Conservation (phyloP, 164 flowering plant genomes). For the Sextonia rubra region DNA sequence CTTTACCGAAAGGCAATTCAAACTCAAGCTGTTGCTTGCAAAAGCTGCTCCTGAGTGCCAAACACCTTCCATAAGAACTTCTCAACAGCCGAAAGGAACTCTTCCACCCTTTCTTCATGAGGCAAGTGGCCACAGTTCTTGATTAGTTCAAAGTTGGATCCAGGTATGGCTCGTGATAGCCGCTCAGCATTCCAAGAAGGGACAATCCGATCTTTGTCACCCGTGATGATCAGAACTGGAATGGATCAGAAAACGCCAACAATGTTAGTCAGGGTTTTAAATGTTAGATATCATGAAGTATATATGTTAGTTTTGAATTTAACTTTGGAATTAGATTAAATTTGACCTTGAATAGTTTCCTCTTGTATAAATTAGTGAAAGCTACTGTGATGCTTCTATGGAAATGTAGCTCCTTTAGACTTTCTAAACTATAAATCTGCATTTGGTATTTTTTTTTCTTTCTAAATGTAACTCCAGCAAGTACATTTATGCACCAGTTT, state of each 20-base stretch:
- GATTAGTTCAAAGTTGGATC: constrained; percentile 58
- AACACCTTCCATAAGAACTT: constrained; percentile 50
- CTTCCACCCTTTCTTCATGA: constrained; percentile 79
- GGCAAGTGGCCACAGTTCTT: constrained; percentile 92
- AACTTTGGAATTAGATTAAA: not conserved
- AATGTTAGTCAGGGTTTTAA: not conserved
- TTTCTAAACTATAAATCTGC: too few species aligned
- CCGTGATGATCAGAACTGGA: constrained; percentile 78
- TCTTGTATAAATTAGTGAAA: too few species aligned
- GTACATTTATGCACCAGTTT: too few species aligned
- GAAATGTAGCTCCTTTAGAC: too few species aligned
- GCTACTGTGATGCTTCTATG: too few species aligned
- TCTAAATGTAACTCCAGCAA: too few species aligned
- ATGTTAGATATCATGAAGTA: not conserved
- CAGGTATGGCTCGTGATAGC: constrained; percentile 65
- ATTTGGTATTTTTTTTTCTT: too few species aligned
- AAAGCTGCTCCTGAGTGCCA: constrained; percentile 28
- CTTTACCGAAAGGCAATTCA: not conserved
- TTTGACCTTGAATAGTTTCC: too few species aligned
- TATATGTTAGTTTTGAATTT: not conserved
- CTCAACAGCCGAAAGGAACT: constrained; percentile 55
- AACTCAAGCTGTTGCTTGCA: constrained; percentile 25
- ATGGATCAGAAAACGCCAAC: not conserved
- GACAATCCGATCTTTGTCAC: constrained; percentile 78
- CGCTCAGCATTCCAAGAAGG: constrained; percentile 88